Base-by-base conservation (phyloP, 2,329 filamentous ascomycete genomes). In the Incumbomyces delicatus region DNA sequence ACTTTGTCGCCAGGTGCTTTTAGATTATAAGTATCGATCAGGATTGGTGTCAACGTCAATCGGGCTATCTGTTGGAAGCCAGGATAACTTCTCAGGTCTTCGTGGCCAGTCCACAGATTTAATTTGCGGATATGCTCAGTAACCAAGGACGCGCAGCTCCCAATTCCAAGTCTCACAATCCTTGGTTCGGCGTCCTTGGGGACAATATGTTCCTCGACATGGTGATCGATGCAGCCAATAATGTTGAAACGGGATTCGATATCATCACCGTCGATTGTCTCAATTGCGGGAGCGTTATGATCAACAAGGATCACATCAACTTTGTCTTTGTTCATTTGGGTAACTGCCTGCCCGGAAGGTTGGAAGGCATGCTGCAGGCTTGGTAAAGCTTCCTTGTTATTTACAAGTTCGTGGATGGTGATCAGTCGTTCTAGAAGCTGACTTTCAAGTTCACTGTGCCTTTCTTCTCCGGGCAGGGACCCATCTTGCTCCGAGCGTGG, bases 191-290 rank as follows among this genome's bases (percentile, higher is more conserved):
- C 59, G 2, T 66, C 59, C 10, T 58, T 32, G 0, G 74, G 67
- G 2, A 80, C 67, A 46, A 67, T 71, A 12, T 63, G 50, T 56
- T 83, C 78, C 46, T 82, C 77, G 3, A 73, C 70, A 54, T 81
- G 79, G 57, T 83, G 78, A 57, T 83, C 78, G 46, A 83, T 75
- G 38, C 74, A 74, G 3, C 74, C 77, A 2, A 67, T 57, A 2
- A 79, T 69, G 13, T 64, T 63, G 43, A 68, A 62, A 2, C 57
- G 54, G 2, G 62, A 56, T 3, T 62, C 55, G 39, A 73, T 72
- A 73, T 57, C 36, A n/a, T 51, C 37, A 13, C 47, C 40, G 1
- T 47, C 44, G 6, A 54, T 30, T 8, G 51, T 52, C 6, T 53
- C 58, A n/a, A 60, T 53, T 1, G 67, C 62, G n/a, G 69, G 55